Conservation (phyloP, 1,284 basidiomycete species). For the Cryptococcus jaspeensis region DNA sequence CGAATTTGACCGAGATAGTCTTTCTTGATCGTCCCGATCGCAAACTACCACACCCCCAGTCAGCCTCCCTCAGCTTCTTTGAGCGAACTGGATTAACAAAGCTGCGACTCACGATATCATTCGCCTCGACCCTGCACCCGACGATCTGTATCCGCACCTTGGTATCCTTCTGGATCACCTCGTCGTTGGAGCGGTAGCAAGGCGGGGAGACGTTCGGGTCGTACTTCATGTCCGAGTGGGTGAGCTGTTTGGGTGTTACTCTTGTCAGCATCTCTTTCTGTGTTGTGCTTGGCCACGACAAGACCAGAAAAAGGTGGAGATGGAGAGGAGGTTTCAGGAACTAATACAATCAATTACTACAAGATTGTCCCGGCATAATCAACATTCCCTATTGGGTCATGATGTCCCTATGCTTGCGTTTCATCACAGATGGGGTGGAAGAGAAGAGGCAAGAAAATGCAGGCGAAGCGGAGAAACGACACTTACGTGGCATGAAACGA, state of each 20-base stretch:
- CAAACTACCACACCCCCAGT: slow-evolving; percentile 61
- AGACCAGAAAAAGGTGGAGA: slow-evolving; percentile 4
- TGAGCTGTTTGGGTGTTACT: slow-evolving; percentile 61
- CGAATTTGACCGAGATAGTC: slow-evolving; percentile 83
- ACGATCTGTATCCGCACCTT: slow-evolving; percentile 93
- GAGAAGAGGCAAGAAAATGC: not conserved
- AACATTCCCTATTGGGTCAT: slow-evolving; percentile 39
- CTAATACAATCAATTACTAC: slow-evolving; percentile 51
- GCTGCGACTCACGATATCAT: slow-evolving; percentile 77
- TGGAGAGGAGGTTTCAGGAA: slow-evolving; percentile 29
- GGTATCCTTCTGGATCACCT: slow-evolving; percentile 91
- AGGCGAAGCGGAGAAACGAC: not conserved
- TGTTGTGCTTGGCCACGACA: not conserved
- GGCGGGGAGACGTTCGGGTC: slow-evolving; percentile 91
- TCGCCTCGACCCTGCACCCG: slow-evolving; percentile 93
- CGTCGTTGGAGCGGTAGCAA: slow-evolving; percentile 84
- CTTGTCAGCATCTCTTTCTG: slow-evolving; percentile 12
- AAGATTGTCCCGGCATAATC: slow-evolving; percentile 52
- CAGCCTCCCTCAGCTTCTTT: too few species aligned
- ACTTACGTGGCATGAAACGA: slow-evolving; percentile 89
- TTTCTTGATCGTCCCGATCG: slow-evolving; percentile 91
- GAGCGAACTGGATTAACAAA: not conserved
- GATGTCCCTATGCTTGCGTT: slow-evolving; percentile 45
- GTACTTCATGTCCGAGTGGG: slow-evolving; percentile 87
- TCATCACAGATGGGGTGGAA: slow-evolving; percentile 24